Conservation (phyloP, 2,329 filamentous ascomycete species). For the Colletotrichum costaricense region DNA sequence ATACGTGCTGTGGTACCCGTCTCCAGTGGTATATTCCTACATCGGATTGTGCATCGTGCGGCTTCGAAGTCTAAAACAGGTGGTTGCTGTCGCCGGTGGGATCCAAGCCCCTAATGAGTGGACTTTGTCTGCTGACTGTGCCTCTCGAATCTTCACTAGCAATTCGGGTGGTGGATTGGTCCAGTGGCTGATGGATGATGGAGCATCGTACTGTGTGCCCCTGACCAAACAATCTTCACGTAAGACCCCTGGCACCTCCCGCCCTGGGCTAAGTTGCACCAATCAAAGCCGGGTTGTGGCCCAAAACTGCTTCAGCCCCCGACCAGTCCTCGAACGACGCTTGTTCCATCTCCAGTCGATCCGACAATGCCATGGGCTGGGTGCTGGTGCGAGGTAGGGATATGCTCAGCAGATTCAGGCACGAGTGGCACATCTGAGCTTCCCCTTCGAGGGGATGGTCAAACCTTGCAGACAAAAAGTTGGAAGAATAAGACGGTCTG, state of each 20-base stretch:
- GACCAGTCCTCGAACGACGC: constrained; percentile 45
- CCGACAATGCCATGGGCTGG: constrained; percentile 46
- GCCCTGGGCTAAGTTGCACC: neutral
- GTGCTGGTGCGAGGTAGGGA: constrained; percentile 7
- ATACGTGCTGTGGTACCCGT: neutral
- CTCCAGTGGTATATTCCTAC: neutral
- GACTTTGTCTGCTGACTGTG: neutral
- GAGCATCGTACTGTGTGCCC: constrained; percentile 4
- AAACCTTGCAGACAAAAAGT: neutral
- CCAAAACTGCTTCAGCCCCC: constrained; percentile 28
- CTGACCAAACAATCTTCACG: neutral
- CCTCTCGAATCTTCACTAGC: neutral
- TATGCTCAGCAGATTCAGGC: constrained; percentile 15
- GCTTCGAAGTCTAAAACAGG: constrained; percentile 25
- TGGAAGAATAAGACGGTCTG: neutral
- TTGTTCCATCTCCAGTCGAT: constrained; percentile 53
- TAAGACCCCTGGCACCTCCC: constrained; percentile 12
- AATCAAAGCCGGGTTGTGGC: constrained; percentile 5
- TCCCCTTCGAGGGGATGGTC: neutral
- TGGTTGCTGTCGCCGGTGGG: constrained; percentile 12
- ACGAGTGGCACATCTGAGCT: constrained; percentile 7
- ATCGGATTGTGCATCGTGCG: constrained; percentile 3
- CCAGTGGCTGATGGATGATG: neutral
- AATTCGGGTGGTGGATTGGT: neutral
- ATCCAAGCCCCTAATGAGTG: neutral